These are phyloP conservation scores for Colletotrichum tanaceti DNA, from an alignment of 2,329 filamentous ascomycete species.

Conservation along the genomic window DNA sequence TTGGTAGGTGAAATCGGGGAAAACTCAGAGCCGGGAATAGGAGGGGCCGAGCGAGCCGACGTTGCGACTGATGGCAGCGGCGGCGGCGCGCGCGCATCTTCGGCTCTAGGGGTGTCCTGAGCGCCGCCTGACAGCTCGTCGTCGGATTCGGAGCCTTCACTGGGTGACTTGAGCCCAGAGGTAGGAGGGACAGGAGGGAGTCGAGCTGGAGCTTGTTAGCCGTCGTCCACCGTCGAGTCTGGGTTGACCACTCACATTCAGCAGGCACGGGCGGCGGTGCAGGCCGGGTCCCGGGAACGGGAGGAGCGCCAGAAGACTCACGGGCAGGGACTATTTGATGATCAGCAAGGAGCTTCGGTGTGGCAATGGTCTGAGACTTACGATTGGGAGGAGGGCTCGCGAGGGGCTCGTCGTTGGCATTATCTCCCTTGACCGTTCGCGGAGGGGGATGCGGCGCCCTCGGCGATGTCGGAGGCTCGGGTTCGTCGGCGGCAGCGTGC, in stretches of 20 bases:
- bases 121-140: conserved; percentile 77
- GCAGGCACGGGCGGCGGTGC: conserved; percentile 68
- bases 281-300: conserved; percentile 63
- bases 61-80: conserved; percentile 50
- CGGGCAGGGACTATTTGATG: conserved; percentile 49
- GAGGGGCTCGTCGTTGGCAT: conserved; percentile 48
- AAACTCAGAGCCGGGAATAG: conserved; percentile 53
- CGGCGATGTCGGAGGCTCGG: conserved; percentile 54
- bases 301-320: conserved; percentile 53
- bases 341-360: conserved; percentile 48
- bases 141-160: conserved; percentile 85
- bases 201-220: conserved; percentile 63
- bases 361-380: conserved; percentile 26
- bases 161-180: conserved; percentile 66
- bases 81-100: conserved; percentile 50
- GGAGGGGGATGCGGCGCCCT: conserved; percentile 54
- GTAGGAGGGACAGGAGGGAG: conserved; percentile 67
- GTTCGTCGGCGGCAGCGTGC: conserved; percentile 61
- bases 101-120: conserved; percentile 26
- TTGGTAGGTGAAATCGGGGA: conserved; percentile 58
- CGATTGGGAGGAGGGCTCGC: conserved; percentile 28
- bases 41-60: conserved; percentile 49
- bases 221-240: not conserved
- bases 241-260: conserved; percentile 65
- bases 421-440: conserved; percentile 63